Conservation (phyloP, 345 rosid species). For the Sisymbrium irio region DNA sequence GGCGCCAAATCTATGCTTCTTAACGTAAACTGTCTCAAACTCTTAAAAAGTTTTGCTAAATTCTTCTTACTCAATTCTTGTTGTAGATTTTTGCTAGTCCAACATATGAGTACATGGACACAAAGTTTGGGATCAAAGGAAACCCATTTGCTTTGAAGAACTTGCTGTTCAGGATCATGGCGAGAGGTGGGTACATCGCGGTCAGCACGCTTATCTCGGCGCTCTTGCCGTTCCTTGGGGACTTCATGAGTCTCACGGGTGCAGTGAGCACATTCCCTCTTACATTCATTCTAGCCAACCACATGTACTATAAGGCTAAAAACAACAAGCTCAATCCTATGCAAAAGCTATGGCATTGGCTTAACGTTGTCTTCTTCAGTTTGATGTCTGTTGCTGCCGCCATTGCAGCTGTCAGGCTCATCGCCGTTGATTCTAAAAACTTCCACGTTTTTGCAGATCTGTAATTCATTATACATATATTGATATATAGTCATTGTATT, state of each 20-base stretch:
- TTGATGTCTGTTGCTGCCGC: slow-evolving; percentile 68
- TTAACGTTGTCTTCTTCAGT: slow-evolving; percentile 62
- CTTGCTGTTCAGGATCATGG: slow-evolving; percentile 55
- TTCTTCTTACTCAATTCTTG: background rate
- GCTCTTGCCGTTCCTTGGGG: slow-evolving; percentile 83
- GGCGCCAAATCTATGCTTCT: background rate
- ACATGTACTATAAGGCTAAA: slow-evolving; percentile 75
- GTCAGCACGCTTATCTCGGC: slow-evolving; percentile 75
- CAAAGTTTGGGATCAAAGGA: slow-evolving; percentile 71
- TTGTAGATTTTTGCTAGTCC: slow-evolving; percentile 90
- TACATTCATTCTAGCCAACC: slow-evolving; percentile 90
- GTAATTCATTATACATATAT: slow-evolving; percentile 17
- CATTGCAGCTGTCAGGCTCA: slow-evolving; percentile 71
- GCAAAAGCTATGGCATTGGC: slow-evolving; percentile 84
- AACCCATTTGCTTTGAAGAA: slow-evolving; percentile 52
- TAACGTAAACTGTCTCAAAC: background rate
- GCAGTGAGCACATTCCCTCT: slow-evolving; percentile 91
- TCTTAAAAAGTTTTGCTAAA: background rate
- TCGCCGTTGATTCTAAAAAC: slow-evolving; percentile 67
- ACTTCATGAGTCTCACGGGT: slow-evolving; percentile 87
- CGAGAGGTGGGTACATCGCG: slow-evolving; percentile 73
- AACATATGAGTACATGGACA: slow-evolving; percentile 85
- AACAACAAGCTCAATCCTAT: slow-evolving; percentile 40
- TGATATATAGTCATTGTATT: slow-evolving; percentile 10
- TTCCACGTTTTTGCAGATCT: slow-evolving; percentile 86